Percentiles rank a stretch among this genome's conserved stretches.
phyloP scores from a whole-genome alignment of 306 rosid species.

The Biancaea sappan region DNA sequence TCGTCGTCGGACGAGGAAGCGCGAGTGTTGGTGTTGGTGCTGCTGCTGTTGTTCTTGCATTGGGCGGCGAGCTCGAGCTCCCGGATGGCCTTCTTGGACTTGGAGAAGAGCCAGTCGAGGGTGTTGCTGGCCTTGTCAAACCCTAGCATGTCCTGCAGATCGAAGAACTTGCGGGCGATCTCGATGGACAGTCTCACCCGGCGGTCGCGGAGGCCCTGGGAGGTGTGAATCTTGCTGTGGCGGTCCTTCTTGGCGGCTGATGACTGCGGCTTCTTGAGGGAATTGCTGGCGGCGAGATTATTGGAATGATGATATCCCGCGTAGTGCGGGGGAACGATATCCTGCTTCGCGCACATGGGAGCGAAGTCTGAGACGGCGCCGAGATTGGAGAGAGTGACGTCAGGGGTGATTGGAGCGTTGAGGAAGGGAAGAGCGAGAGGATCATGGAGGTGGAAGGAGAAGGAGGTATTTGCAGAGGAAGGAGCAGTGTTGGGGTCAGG shows the following conservation, averaged over 20 bases:
- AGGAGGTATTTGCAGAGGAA: slow-evolving; percentile 32
- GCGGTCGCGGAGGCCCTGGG: slow-evolving; percentile 88
- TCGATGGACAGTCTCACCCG: slow-evolving; percentile 86
- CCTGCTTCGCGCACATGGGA: not conserved
- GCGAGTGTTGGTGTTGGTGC: slow-evolving; percentile 19
- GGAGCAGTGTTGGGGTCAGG: slow-evolving; percentile 41
- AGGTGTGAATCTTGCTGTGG: slow-evolving; percentile 93
- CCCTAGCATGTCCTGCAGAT: slow-evolving; percentile 97
- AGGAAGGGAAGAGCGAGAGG: slow-evolving; percentile 44
- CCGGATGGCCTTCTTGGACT: slow-evolving; percentile 72
- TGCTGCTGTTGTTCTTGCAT: slow-evolving; percentile 30
- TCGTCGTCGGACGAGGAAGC: slow-evolving; percentile 35
- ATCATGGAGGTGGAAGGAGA: slow-evolving; percentile 43
- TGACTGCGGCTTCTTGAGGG: not conserved
- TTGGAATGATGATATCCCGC: no score
- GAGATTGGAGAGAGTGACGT: slow-evolving; percentile 41
- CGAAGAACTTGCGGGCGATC: slow-evolving; percentile 87
- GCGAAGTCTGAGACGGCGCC: slow-evolving; percentile 23
- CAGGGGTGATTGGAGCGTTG: no score
- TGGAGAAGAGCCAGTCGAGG: slow-evolving; percentile 87
- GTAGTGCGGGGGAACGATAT: not conserved
- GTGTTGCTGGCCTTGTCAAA: slow-evolving; percentile 93
- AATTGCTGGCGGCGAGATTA: slow-evolving; percentile 40
- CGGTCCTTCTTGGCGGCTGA: slow-evolving; percentile 59
- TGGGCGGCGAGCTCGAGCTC: slow-evolving; percentile 34